Conservation (phyloP, 371 early-diverging fungal genomes). For the Apophysomyces sp. region DNA sequence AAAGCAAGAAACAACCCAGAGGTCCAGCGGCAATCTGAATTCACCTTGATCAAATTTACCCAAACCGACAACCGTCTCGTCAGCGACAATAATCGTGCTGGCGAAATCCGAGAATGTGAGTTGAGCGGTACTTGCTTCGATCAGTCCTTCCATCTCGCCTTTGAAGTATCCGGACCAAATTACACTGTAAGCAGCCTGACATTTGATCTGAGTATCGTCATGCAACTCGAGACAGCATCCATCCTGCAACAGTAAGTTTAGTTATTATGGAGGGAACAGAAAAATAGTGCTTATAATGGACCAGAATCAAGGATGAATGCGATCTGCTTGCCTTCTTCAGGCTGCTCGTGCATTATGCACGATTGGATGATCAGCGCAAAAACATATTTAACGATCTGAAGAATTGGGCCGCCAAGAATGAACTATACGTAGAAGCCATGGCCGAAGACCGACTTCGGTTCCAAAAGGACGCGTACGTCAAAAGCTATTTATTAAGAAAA, state of each 20-base stretch:
- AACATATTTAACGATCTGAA: conserved; percentile 14
- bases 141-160: conserved; percentile 20
- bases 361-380: conserved; percentile 18
- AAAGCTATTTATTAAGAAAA: not conserved
- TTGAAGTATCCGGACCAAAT: conserved; percentile 23
- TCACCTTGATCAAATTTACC: conserved; percentile 12
- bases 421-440: conserved; percentile 10
- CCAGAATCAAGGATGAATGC: conserved; percentile 29
- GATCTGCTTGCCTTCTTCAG: conserved; percentile 34
- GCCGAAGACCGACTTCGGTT: conserved; percentile 20
- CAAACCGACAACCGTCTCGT: conserved; percentile 12
- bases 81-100: conserved; percentile 6
- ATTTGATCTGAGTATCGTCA: conserved; percentile 28
- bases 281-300: not conserved
- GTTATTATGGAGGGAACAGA: not conserved
- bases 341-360: conserved; percentile 24
- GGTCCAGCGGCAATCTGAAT: conserved; percentile 22
- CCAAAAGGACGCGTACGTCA: conserved; percentile 15
- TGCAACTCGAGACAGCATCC: conserved; percentile 23
- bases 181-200: conserved; percentile 16
- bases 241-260: conserved; percentile 26
- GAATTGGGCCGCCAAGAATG: not conserved
- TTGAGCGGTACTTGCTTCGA: conserved; percentile 20
- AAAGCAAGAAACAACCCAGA: conserved; percentile 19
- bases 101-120: conserved; percentile 27